phyloP scores from a whole-genome alignment of 306 rosid species.

The Hippophae gyantsensis region DNA sequence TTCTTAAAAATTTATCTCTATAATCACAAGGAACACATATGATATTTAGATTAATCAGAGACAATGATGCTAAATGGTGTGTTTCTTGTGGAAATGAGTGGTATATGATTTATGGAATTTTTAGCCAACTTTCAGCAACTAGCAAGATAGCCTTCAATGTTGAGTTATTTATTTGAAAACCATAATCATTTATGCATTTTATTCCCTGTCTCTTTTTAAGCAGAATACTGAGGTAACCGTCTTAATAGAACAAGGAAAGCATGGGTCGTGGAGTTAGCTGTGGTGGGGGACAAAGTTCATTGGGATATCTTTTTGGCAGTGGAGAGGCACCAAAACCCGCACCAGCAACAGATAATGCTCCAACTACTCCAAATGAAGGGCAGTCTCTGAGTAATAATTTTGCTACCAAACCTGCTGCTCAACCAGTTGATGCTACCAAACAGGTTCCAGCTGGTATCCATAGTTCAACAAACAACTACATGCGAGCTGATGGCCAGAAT shows the following conservation, averaged over 20 bases:
- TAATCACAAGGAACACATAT: too few species aligned
- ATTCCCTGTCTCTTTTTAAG: slow-evolving; percentile 19
- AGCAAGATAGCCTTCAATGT: too few species aligned
- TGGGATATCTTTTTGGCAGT: slow-evolving; percentile 93
- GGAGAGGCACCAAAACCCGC: slow-evolving; percentile 79
- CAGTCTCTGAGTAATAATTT: slow-evolving; percentile 34
- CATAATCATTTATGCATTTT: background rate
- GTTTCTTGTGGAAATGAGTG: too few species aligned
- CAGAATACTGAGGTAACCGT: slow-evolving; percentile 19
- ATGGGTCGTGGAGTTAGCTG: slow-evolving; percentile 99
- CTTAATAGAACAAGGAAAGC: slow-evolving; percentile 27
- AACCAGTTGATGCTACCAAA: slow-evolving; percentile 51
- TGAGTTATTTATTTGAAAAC: too few species aligned
- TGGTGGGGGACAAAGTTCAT: slow-evolving; percentile 96
- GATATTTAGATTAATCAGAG: too few species aligned
- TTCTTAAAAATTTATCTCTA: too few species aligned
- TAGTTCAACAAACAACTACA: slow-evolving; percentile 61
- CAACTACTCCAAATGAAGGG: slow-evolving; percentile 34
- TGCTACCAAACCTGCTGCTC: slow-evolving; percentile 49
- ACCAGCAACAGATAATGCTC: slow-evolving; percentile 15
- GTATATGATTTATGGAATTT: too few species aligned
- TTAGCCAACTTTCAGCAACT: too few species aligned
- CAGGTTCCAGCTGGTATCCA: slow-evolving; percentile 87
- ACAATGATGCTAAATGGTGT: too few species aligned
- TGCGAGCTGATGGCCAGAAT: slow-evolving; percentile 85